Evolutionary conservation across 176 grass and related monocot genomes (phyloP), one percentile per base, ranked within the genome.

Genomic region (Poa annua): DNA sequence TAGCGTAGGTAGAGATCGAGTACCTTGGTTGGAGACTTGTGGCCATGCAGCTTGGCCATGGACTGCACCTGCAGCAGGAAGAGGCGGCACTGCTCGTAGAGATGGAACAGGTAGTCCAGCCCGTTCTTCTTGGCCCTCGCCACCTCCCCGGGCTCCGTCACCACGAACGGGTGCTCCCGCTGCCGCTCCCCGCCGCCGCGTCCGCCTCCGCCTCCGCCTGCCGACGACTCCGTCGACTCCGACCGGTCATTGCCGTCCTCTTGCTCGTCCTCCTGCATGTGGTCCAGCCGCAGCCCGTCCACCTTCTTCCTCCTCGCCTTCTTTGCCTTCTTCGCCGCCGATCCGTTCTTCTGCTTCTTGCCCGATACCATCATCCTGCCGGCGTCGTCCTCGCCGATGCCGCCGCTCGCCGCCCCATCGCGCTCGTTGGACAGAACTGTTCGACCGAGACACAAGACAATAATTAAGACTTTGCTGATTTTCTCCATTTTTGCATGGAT

Each of bases 1-100:
- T 61, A 49, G 22, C 0, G 3, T 32, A 74, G 70, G 19, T 42
- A 42, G 41, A 42, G 41, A 36, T 4, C 0, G 44, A 48, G 44
- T 87, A 99, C 96, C 96, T 99, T 99, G 81, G 96, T 99, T 38
- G 96, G 96, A 52, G 93, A 88, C 88, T 99, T 99, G 85, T 99
- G 93, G 74, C 96, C 96, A 26, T 90, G 80, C 50, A 94, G 82
- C 80, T 86, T 92, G 5, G 93, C 89, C 24, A 94, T 85, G 84
- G 93, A 83, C 81, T 99, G 96, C 75, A 99, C 96, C 84, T 99
- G 93, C 35, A 92, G 83, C 29, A 99, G 96, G 93, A 99, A 96
- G 77, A 96, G 83, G 78, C 96, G 96, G 80, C 96, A 99, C 80
- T 99, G 93, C 89, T 99, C 96, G 81, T 96, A 96, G 49, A 99